Base-by-base conservation (phyloP, 768 basidiomycete genomes). In the Pleurotus eryngii region DNA sequence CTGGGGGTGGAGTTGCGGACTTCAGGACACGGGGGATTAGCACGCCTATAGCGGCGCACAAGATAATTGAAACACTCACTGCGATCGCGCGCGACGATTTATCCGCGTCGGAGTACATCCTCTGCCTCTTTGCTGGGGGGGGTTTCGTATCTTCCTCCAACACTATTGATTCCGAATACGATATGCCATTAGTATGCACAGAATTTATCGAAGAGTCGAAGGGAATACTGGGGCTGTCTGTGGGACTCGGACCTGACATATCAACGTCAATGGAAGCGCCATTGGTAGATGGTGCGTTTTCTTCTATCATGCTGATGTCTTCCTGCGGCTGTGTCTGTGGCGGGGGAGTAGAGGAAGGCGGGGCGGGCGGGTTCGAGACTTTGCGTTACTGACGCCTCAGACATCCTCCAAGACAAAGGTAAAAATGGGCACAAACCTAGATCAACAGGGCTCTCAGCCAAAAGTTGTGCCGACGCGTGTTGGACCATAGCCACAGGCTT, bases 41-140 rank as follows among this genome's bases (percentile, higher is more conserved):
- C 73, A 81, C 76, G 78, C 77, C 79, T 67, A 68, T 64, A 69
- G 68, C 68, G 81, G 79, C 76, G 77, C 69, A 82, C 79, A 76
- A 73, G 68, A 70, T 9, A 1, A 70, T 70, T 76, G 58, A 63
- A 51, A 59, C 59, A 69, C 87, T 82, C 76, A 90, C 51, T 40
- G 51, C 89, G 76, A 90, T 83, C 60, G 84, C 81, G 63, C 87
- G 73, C 14, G 87, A 87, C 47, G 86, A 86, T 68, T 82, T 81
- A 73, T 90, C 87, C 30, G 84, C 84, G 68, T 93, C 89, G 47
- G 88, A 90, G 64, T 83, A 75, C 73, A 85, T 85, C 63, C 91
- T 76, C 26, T 89, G 81, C 60, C 91, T 81, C 80, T 93, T 93
- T 59, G 90, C 87, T 26, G 91, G 91, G n/a, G 87, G 89, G 12